Evolutionary conservation across 2,329 filamentous ascomycete species (phyloP).

Genomic region (Cyphellophora attinorum): DNA sequence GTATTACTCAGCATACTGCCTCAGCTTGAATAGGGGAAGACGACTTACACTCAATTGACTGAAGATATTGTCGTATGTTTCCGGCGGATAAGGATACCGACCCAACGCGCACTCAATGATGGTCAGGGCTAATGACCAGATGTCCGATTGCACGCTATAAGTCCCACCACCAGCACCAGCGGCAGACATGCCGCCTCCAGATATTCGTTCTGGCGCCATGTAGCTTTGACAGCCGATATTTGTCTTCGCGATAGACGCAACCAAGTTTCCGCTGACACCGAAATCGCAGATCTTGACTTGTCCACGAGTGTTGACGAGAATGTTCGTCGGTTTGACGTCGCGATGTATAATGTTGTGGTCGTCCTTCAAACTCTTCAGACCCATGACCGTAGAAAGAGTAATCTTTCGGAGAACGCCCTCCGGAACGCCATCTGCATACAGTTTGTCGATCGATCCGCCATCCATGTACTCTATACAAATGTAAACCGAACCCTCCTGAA

Average conservation of each 20-base stretch:
- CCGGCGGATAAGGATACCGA: slow-evolving; percentile 89
- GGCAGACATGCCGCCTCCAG: slow-evolving; percentile 69
- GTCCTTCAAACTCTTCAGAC: slow-evolving; percentile 86
- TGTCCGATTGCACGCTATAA: slow-evolving; percentile 95
- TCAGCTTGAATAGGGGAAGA: background rate
- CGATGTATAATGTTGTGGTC: slow-evolving; percentile 99
- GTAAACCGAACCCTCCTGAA: slow-evolving; percentile 96
- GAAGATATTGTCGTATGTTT: slow-evolving; percentile 97
- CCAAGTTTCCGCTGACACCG: slow-evolving; percentile 89
- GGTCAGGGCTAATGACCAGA: slow-evolving; percentile 90
- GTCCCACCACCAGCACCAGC: slow-evolving; percentile 66
- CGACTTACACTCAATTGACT: slow-evolving; percentile 83
- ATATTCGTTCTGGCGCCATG: slow-evolving; percentile 96
- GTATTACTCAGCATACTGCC: slow-evolving; percentile 2
- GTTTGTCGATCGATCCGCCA: slow-evolving; percentile 91
- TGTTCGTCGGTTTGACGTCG: slow-evolving; percentile 98
- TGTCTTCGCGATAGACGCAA: slow-evolving; percentile 94
- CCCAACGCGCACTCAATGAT: slow-evolving; percentile 95
- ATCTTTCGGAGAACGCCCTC: slow-evolving; percentile 85
- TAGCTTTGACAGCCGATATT: slow-evolving; percentile 99
- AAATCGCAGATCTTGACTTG: slow-evolving; percentile 99
- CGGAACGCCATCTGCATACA: slow-evolving; percentile 83
- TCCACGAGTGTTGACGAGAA: slow-evolving; percentile 77
- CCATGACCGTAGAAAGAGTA: slow-evolving; percentile 79
- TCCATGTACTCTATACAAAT: slow-evolving; percentile 99